A percentile compares a stretch with the other conserved stretches of the same genome.
These are phyloP conservation scores for Chlamydomonas schloesseri DNA, from an alignment of 139 green algal species.

Conservation along the genomic window DNA sequence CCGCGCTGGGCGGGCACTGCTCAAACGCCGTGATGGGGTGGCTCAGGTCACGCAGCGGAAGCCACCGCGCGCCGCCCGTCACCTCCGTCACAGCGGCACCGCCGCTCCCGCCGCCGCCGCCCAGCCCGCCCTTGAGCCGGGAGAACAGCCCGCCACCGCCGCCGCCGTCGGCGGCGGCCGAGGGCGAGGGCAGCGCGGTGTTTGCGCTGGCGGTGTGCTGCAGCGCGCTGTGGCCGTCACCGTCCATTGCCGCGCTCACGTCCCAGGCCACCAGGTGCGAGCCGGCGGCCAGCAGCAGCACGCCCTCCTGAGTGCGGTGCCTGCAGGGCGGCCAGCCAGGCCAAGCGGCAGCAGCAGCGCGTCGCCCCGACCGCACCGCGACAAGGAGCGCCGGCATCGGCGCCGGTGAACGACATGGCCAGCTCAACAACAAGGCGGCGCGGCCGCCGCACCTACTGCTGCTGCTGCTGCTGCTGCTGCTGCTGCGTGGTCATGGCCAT, in stretches of 20 bases:
- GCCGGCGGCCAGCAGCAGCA: constrained; percentile 11
- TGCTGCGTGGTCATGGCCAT: no score
- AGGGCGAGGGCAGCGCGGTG: not conserved
- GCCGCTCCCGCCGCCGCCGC: not conserved
- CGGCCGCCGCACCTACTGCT: no score
- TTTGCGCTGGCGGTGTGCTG: no score
- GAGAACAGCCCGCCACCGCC: not conserved
- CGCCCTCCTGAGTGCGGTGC: constrained; percentile 3
- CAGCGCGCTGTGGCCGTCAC: not conserved
- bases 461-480: no score
- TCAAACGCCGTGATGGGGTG: not conserved
- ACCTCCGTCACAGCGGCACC: not conserved
- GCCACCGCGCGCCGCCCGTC: not conserved
- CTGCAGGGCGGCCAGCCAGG: not conserved
- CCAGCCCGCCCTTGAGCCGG: not conserved
- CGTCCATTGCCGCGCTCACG: not conserved
- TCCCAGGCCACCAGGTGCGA: constrained; percentile 7
- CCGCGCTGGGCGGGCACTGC: not conserved
- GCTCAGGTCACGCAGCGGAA: not conserved
- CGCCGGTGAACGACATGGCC: no score
- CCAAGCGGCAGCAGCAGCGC: no score
- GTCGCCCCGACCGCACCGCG: no score
- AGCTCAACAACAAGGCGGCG: no score
- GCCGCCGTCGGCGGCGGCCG: not conserved
- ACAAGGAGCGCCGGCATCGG: no score